Evolutionary conservation across 2,329 filamentous ascomycete genomes (phyloP), one percentile per base, ranked within the genome.

Genomic region (Fusarium globosum): DNA sequence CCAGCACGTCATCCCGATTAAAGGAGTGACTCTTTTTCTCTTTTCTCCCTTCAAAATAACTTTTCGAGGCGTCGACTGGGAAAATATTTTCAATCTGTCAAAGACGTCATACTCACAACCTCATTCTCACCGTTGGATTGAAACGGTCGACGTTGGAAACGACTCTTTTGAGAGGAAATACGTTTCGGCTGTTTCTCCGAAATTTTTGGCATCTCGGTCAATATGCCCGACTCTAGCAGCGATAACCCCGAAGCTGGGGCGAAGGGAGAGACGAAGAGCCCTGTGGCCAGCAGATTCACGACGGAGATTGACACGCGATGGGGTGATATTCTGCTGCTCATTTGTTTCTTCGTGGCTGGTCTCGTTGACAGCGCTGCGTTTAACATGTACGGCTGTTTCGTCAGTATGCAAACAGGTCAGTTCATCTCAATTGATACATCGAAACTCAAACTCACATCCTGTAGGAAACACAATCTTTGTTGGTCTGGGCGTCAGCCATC

Each of bases 321-420:
- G 77, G 71, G 67, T n/a, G 77, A 78, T 28, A 10, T 77, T 6
- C 35, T 78, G 23, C 55, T 78, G 0, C 65, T 78, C 10, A 41
- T 75, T 14, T 78, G 77, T n/a, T 78, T 78, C 65, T 68, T 78
- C 18, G 41, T 78, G 13, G 77, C 76, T 7, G 77, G 77, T 23
- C 69, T 78, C 3, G 77, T 78, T 10, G 77, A 78, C 39, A 78
- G 77, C 42, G 76, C 77, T 11, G 77, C 77, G 3, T 78, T 78
- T 33, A 78, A 77, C 65, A 73, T 78, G 76, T 78, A 78, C 11
- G 77, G 77, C 3, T 78, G 77, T 58, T 78, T 78, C 68, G 77
- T 78, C 52, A 78, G 77, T 72, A 78, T 78, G 77, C 77, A 78
- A 15, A 78, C 77, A 57, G 77, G 77, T 78, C 20, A 60, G 73